phyloP scores from a whole-genome alignment of 2,329 filamentous ascomycete species.

The Cryphonectria radicalis region DNA sequence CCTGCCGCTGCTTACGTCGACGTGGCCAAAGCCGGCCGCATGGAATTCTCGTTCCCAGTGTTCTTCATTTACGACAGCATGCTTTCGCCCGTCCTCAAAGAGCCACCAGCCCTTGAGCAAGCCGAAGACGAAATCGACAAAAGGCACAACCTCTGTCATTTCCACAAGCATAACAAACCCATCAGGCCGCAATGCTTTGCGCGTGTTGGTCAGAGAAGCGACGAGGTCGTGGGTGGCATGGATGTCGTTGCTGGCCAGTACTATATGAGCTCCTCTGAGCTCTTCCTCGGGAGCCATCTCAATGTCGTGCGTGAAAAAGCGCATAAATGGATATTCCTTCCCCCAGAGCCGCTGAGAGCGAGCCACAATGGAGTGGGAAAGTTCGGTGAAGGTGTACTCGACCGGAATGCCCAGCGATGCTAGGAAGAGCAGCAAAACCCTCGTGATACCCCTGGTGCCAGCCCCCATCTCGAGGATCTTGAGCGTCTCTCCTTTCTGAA shows the following conservation, averaged over 20 bases:
- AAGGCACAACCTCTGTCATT: conserved; percentile 33
- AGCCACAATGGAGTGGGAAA: conserved; percentile 40
- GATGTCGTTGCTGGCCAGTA: conserved; percentile 40
- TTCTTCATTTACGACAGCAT: conserved; percentile 31
- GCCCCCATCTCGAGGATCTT: conserved; percentile 40
- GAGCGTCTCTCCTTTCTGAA: conserved; percentile 26
- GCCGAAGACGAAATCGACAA: conserved; percentile 39
- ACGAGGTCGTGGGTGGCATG: conserved; percentile 39
- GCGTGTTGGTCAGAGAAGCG: conserved; percentile 34
- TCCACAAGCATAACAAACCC: conserved; percentile 42
- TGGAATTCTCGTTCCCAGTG: conserved; percentile 36
- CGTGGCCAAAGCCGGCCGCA: conserved; percentile 35
- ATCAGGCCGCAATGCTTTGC: conserved; percentile 36
- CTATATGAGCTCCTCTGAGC: conserved; percentile 34
- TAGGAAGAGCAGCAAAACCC: conserved; percentile 35
- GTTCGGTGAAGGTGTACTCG: conserved; percentile 47
- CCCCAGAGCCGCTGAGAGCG: conserved; percentile 34
- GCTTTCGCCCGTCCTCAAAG: conserved; percentile 35
- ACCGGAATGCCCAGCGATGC: conserved; percentile 35
- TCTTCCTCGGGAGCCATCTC: conserved; percentile 34
- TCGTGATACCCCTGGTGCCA: conserved; percentile 41
- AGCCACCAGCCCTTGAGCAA: conserved; percentile 43
- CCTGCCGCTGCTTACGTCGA: conserved; percentile 26
- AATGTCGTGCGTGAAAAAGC: conserved; percentile 38
- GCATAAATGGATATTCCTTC: conserved; percentile 35